Base-by-base conservation (phyloP, 768 basidiomycete species). In the Lentinus tigrinus region DNA sequence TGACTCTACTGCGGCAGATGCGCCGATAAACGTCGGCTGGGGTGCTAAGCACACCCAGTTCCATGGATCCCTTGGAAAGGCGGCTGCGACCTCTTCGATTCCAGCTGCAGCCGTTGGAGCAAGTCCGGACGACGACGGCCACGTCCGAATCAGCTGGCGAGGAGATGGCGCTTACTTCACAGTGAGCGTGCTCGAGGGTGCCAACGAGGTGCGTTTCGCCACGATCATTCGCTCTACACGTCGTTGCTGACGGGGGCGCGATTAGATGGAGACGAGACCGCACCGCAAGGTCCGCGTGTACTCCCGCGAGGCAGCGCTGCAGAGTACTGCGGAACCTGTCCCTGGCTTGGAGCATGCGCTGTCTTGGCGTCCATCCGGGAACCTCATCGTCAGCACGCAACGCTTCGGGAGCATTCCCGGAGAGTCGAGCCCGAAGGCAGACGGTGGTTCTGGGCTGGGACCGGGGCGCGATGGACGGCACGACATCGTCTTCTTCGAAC, bases 21-120 rank as follows among this genome's bases (percentile, higher is more conserved):
- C 87, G 24, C 92, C 91, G 2, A 93, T 98, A 66, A 93, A 95
- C 65, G 93, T 98, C 58, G 97, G 97, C 16, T 99, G 97, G 97
- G 97, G 97, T 39, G 91, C 91, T 2, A 96, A 95, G 68, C 82
- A 91, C 70, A 98, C 97, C 0, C 97, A 99, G 67, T 99, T 99
- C 69, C 95, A 98, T 64, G 97, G 97, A 10, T 96, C 95, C 0
- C 77, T 93, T 4, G 96, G 97, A 17, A 98, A 98, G 70, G 75
- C 82, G 2, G 89, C 90, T 23, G 91, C 93, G 0, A 81, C 84
- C 61, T 78, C 81, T 26, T 62, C 60, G 26, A 74, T 80, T 5
- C 61, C 70, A 13, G 63, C 73, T 16, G 65, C 73, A 36, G 67
- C 73, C 31, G 74, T 82, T 19, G 80, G 81, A 21, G 74, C 78